Conservation (phyloP, 495 filamentous ascomycete species). For the Clavariopsis aquatica region DNA sequence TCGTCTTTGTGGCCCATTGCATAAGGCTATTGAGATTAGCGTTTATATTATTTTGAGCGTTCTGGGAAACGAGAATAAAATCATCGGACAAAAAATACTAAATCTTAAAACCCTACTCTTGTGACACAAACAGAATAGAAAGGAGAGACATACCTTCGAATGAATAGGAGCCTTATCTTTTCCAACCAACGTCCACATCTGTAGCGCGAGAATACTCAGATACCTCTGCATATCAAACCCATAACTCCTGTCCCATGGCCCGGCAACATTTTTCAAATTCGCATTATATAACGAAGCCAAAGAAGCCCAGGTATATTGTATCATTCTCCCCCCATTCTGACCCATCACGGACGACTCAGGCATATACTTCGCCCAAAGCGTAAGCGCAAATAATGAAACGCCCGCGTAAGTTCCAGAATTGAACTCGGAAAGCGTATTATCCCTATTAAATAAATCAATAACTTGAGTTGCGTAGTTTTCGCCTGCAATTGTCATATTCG, state of each 20-base stretch:
- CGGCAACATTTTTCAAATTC: constrained; percentile 23
- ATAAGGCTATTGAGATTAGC: constrained; percentile 11
- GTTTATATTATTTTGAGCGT: no score
- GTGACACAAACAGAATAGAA: no score
- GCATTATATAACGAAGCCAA: constrained; percentile 26
- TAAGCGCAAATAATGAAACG: constrained; percentile 22
- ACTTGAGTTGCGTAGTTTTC: constrained; percentile 19
- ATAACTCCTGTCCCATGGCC: constrained; percentile 27
- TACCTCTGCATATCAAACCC: constrained; percentile 29
- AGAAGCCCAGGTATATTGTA: constrained; percentile 17
- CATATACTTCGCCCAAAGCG: constrained; percentile 33
- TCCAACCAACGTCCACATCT: constrained; percentile 27
- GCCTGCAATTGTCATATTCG: constrained; percentile 22
- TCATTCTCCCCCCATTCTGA: constrained; percentile 22
- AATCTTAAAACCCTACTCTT: no score
- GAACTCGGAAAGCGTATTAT: constrained; percentile 28
- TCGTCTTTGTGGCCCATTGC: constrained; percentile 27
- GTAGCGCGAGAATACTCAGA: constrained; percentile 23
- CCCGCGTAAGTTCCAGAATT: constrained; percentile 28
- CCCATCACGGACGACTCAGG: constrained; percentile 19
- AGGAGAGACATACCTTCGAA: constrained; percentile 1
- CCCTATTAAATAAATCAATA: constrained; percentile 24
- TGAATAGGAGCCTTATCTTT: constrained; percentile 24
- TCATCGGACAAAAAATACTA: no score
- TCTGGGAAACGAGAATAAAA: no score